These are phyloP conservation scores for Pestalotiopsis sp. DNA, from an alignment of 2,329 filamentous ascomycete species.

Conservation along the genomic window DNA sequence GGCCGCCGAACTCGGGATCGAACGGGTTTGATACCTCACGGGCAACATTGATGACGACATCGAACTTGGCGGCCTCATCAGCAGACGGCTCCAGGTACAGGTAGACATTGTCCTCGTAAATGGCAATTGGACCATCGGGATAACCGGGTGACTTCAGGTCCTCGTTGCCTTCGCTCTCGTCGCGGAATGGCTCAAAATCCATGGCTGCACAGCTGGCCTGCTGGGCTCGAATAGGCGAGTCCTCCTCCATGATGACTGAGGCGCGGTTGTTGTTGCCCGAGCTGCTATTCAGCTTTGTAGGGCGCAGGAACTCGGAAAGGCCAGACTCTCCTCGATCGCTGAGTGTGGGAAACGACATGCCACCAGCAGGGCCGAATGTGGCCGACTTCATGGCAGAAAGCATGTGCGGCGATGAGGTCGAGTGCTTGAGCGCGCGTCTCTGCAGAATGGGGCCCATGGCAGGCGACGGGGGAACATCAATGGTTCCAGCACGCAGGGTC, in stretches of 20 bases:
- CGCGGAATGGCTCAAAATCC: slow-evolving; percentile 61
- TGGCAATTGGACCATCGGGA: slow-evolving; percentile 79
- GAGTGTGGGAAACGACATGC: slow-evolving; percentile 67
- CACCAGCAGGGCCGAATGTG: slow-evolving; percentile 62
- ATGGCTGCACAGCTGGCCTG: slow-evolving; percentile 62
- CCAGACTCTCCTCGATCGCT: slow-evolving; percentile 63
- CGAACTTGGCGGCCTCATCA: slow-evolving; percentile 76
- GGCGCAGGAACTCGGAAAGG: slow-evolving; percentile 60
- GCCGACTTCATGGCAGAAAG: slow-evolving; percentile 61
- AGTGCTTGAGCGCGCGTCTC: slow-evolving; percentile 67
- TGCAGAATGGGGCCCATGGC: slow-evolving; percentile 61
- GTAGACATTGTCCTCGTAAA: slow-evolving; percentile 78
- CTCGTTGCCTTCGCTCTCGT: slow-evolving; percentile 72
- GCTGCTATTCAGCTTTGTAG: slow-evolving; percentile 44
- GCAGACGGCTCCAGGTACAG: slow-evolving; percentile 80
- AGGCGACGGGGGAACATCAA: slow-evolving; percentile 61
- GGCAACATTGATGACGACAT: slow-evolving; percentile 84
- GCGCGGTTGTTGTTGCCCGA: slow-evolving; percentile 35
- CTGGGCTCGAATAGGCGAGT: slow-evolving; percentile 62
- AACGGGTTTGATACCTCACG: slow-evolving; percentile 83
- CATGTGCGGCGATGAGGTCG: slow-evolving; percentile 70
- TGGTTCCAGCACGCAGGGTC: slow-evolving; percentile 45
- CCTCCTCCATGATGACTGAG: slow-evolving; percentile 55
- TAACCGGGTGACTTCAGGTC: slow-evolving; percentile 83
- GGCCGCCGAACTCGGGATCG: slow-evolving; percentile 24